Conservation (phyloP, 2,329 filamentous ascomycete species). For the Elsinoe australis region DNA sequence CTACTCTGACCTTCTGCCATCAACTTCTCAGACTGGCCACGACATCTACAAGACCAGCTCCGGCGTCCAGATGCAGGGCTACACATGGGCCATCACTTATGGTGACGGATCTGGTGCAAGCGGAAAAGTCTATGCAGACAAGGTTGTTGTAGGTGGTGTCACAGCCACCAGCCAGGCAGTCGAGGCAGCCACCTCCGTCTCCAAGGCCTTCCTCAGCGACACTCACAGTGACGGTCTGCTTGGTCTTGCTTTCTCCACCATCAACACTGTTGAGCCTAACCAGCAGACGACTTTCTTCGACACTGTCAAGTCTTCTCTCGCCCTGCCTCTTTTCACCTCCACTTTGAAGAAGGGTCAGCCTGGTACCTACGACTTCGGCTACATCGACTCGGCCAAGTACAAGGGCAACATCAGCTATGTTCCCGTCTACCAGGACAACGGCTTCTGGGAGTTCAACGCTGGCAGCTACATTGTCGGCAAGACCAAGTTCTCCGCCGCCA, state of each 20-base stretch:
- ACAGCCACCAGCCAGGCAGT: slow-evolving; percentile 56
- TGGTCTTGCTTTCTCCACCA: slow-evolving; percentile 51
- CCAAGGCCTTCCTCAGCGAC: slow-evolving; percentile 45
- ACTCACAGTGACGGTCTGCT: slow-evolving; percentile 52
- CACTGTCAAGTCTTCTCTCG: slow-evolving; percentile 46
- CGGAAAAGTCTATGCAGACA: slow-evolving; percentile 60
- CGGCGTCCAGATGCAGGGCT: slow-evolving; percentile 43
- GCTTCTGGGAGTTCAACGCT: slow-evolving; percentile 57
- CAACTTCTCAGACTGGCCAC: slow-evolving; percentile 47
- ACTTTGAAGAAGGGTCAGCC: slow-evolving; percentile 47
- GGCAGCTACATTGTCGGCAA: slow-evolving; percentile 49
- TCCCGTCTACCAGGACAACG: slow-evolving; percentile 48
- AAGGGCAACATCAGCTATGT: slow-evolving; percentile 51
- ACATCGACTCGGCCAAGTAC: slow-evolving; percentile 53
- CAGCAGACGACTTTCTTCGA: slow-evolving; percentile 54
- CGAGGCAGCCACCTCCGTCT: slow-evolving; percentile 55
- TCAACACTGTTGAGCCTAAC: slow-evolving; percentile 50
- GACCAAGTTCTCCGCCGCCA: slow-evolving; percentile 31
- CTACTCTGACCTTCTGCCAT: slow-evolving; percentile 53
- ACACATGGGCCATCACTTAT: slow-evolving; percentile 55
- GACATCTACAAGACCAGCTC: slow-evolving; percentile 48
- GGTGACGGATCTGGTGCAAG: slow-evolving; percentile 57
- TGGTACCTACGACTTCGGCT: slow-evolving; percentile 52
- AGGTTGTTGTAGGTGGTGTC: slow-evolving; percentile 53
- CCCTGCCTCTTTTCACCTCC: slow-evolving; percentile 50